These are phyloP conservation scores for Phlebiopsis gigantea DNA, from an alignment of 768 basidiomycete genomes.

Conservation along the genomic window DNA sequence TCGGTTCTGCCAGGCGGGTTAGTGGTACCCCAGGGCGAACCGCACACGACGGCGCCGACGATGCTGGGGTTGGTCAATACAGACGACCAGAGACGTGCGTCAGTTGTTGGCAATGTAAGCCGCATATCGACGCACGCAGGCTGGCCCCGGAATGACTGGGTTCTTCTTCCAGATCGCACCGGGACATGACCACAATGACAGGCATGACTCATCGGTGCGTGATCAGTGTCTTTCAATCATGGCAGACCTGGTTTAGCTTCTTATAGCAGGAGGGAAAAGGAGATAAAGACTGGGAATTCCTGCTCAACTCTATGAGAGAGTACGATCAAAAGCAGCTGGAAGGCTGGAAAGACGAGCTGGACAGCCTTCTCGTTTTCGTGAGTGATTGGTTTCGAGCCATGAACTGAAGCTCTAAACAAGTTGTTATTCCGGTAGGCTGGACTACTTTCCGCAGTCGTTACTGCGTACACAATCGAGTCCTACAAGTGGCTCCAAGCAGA, in stretches of 20 bases:
- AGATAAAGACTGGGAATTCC: neutral
- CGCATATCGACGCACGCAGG: too few relatives aligned
- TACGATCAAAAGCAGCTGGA: conserved; percentile 2
- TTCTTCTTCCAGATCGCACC: too few relatives aligned
- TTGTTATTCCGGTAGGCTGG: conserved; percentile 4
- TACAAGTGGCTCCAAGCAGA: conserved; percentile 7
- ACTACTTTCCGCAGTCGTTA: conserved; percentile 14
- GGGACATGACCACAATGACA: too few relatives aligned
- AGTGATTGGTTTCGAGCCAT: neutral
- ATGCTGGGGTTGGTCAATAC: too few relatives aligned
- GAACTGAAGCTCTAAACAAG: neutral
- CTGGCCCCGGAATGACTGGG: too few relatives aligned
- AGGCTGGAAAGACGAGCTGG: conserved; percentile 8
- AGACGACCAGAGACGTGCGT: too few relatives aligned
- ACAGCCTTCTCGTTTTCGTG: conserved; percentile 14
- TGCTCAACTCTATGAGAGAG: neutral
- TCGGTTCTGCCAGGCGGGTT: too few relatives aligned
- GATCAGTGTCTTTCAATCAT: too few relatives aligned
- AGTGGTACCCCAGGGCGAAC: too few relatives aligned
- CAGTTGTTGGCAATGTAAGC: too few relatives aligned
- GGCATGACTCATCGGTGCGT: too few relatives aligned
- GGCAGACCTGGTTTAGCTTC: neutral
- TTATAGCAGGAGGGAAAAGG: neutral
- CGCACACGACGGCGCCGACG: too few relatives aligned
- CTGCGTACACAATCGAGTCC: conserved; percentile 8